Evolutionary conservation across 2,329 filamentous ascomycete genomes (phyloP), one percentile per base, ranked within the genome.

Genomic region (Clonostachys sp.): DNA sequence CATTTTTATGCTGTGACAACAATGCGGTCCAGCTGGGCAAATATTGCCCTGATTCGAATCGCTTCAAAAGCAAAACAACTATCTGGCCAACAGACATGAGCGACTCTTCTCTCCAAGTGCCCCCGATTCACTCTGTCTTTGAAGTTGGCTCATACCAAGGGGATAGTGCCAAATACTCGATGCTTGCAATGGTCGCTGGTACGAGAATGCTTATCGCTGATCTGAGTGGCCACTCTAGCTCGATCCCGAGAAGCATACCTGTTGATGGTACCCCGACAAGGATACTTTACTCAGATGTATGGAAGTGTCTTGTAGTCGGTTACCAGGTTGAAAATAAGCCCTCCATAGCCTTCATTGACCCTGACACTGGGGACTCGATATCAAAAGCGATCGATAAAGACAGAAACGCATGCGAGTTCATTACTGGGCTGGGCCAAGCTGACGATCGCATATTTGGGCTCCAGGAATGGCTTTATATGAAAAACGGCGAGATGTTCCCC

Each of bases 371-470:
- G 2, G 56, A 62, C 6, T 68, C 78, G 47, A 57, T 84, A 2
- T 80, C 79, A 1, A 53, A 58, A 12, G 67, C 80, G 0, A 57
- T 61, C 3, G 69, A 75, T 47, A 73, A 66, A 39, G 63, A 66
- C 4, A 43, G 44, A 34, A 40, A 9, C 14, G 40, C 39, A 36
- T 43, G 41, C 24, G 7, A 20, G 7, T 33, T 75, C 48, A 76
- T 84, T 33, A 73, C 71, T 14, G 76, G 77, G 5, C 67, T 90
- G 14, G 79, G 78, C 2, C 73, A 78, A 41, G 52, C 64, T 1
- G 77, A 77, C 1, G 83, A 87, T 51, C 73, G 72, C 38, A 77
- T 91, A 2, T 71, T 80, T 41, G 73, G 78, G 2, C 61, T 91
- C 8, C 62, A 76, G 2, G 82, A 88, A 51, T 91, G 87, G 87